Percentiles rank a stretch among this genome's conserved stretches.
Conservation (phyloP, 495 filamentous ascomycete genomes). For the Xylaria castorea region DNA sequence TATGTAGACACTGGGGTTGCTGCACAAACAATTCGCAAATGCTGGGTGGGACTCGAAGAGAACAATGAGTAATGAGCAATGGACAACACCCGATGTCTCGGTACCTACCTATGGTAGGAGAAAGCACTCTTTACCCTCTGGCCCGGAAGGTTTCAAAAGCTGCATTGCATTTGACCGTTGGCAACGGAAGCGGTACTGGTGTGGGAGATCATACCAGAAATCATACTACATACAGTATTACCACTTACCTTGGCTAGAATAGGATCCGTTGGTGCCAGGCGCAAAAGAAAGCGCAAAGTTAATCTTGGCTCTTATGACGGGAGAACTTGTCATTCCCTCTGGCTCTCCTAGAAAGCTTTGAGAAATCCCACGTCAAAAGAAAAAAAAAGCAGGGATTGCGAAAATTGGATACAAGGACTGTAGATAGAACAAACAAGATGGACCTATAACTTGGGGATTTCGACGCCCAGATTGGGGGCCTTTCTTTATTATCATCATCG, state of each 20-base stretch:
- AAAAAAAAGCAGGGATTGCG: neutral
- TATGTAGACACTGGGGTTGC: neutral
- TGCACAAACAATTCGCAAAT: neutral
- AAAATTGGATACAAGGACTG: neutral
- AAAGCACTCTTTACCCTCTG: neutral
- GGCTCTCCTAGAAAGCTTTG: neutral
- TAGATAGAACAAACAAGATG: neutral
- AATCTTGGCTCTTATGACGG: slow-evolving; percentile 5
- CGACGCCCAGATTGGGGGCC: neutral
- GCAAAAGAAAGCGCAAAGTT: neutral
- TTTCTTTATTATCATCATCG: neutral
- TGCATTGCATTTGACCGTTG: neutral
- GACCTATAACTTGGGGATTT: too few species aligned
- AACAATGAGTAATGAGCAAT: slow-evolving; percentile 16
- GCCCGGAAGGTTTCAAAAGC: slow-evolving; percentile 6
- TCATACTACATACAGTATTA: neutral
- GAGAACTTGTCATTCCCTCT: neutral
- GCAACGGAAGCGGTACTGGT: slow-evolving; percentile 15
- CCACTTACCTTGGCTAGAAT: neutral
- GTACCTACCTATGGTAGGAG: neutral
- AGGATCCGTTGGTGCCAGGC: neutral
- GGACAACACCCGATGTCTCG: neutral
- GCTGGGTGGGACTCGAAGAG: slow-evolving; percentile 3
- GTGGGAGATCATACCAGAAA: slow-evolving; percentile 2
- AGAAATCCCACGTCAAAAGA: neutral